Percentiles rank a stretch among this genome's conserved stretches.
These are phyloP conservation scores for Brassica incana DNA, from an alignment of 345 rosid genomes.

Conservation along the genomic window DNA sequence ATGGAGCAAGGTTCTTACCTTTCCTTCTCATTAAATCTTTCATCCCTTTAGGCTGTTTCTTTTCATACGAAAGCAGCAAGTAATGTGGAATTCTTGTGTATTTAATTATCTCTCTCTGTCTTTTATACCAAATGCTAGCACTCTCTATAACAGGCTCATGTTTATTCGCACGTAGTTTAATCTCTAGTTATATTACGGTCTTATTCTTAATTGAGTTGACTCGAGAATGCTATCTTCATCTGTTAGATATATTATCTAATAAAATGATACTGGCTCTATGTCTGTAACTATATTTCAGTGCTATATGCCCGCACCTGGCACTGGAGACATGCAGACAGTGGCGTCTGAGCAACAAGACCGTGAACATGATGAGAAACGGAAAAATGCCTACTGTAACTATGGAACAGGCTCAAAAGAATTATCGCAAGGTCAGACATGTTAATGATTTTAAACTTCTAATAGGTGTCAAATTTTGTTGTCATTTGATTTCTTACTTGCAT, in stretches of 20 bases:
- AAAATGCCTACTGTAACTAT: constrained; percentile 99
- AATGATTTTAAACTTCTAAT: constrained; percentile 4
- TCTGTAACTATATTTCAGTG: constrained; percentile 52
- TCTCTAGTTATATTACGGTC: not conserved
- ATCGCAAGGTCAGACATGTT: constrained; percentile 71
- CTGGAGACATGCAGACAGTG: constrained; percentile 97
- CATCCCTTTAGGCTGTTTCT: not conserved
- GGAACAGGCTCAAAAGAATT: constrained; percentile 96
- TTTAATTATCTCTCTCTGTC: not conserved
- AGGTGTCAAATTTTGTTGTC: constrained; percentile 1
- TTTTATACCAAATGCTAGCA: constrained; percentile 5
- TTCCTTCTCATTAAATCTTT: constrained; percentile 20
- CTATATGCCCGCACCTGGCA: constrained; percentile 94
- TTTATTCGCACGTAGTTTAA: not conserved
- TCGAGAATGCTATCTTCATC: constrained; percentile 12
- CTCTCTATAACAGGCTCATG: constrained; percentile 6
- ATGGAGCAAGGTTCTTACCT: constrained; percentile 83
- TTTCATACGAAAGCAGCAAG: constrained; percentile 25
- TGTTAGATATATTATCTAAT: not conserved
- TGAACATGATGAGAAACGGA: constrained; percentile 94
- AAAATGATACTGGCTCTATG: constrained; percentile 12
- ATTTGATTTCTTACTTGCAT: constrained; percentile 16
- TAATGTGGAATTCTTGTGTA: constrained; percentile 1
- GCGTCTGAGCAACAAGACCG: constrained; percentile 95
- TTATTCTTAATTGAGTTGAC: constrained; percentile 16